Evolutionary conservation across 2,329 filamentous ascomycete species (phyloP).

Genomic region (Orbilia quercus): DNA sequence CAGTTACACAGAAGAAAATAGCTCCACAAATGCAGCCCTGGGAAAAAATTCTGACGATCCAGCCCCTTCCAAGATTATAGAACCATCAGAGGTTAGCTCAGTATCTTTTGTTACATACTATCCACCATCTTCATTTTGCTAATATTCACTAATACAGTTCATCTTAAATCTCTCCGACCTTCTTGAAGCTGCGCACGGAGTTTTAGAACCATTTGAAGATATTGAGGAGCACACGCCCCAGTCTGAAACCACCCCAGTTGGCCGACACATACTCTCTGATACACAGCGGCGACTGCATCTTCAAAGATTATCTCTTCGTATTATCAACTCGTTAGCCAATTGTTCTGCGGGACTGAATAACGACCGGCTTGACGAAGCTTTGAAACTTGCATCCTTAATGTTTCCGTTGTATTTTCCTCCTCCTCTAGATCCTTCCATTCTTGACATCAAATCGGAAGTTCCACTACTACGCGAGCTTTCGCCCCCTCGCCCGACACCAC

Average conservation of each 20-base stretch:
- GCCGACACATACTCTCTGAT: slow-evolving; percentile 48
- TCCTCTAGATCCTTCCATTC: slow-evolving; percentile 30
- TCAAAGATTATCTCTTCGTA: slow-evolving; percentile 33
- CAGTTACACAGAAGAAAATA: slow-evolving; percentile 5
- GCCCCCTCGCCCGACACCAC: slow-evolving; percentile 38
- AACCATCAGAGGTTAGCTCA: slow-evolving; percentile 36
- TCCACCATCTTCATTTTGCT: neutral
- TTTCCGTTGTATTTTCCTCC: slow-evolving; percentile 51
- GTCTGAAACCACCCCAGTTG: slow-evolving; percentile 27
- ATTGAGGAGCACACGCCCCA: slow-evolving; percentile 23
- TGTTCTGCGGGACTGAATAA: slow-evolving; percentile 38
- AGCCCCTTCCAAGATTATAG: slow-evolving; percentile 39
- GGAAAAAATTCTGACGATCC: neutral
- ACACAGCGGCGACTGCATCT: slow-evolving; percentile 39
- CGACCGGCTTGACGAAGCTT: slow-evolving; percentile 43
- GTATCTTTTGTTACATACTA: neutral
- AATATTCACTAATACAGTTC: slow-evolving; percentile 26
- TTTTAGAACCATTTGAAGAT: slow-evolving; percentile 46
- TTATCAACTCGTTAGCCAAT: slow-evolving; percentile 42
- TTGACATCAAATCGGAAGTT: slow-evolving; percentile 42
- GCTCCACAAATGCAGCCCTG: neutral
- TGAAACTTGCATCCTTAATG: slow-evolving; percentile 31
- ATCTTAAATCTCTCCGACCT: slow-evolving; percentile 47
- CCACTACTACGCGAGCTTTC: slow-evolving; percentile 44
- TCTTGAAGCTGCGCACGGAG: slow-evolving; percentile 26